Conservation (phyloP, 805 yeast species). For the Saturnispora quitensis region DNA sequence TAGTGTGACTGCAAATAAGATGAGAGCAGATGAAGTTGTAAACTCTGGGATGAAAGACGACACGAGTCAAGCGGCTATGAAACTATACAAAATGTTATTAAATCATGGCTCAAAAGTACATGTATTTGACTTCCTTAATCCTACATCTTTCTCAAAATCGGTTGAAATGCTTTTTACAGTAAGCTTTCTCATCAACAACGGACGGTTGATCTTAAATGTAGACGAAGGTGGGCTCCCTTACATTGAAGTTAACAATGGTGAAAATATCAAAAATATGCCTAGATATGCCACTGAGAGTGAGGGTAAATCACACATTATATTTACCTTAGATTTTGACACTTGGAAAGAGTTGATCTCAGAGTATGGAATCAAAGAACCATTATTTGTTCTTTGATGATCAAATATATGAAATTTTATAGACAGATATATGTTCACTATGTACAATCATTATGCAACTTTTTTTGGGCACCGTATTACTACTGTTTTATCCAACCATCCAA, state of each 20-base stretch:
- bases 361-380: constrained; percentile 47
- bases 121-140: constrained; percentile 62
- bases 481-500: constrained; percentile 42
- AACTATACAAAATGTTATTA: constrained; percentile 31
- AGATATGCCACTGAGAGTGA: constrained; percentile 18
- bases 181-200: constrained; percentile 73
- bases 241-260: constrained; percentile 21
- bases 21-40: constrained; percentile 43
- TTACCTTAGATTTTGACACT: constrained; percentile 55
- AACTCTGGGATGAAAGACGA: constrained; percentile 40
- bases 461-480: too few species aligned
- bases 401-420: neutral
- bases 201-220: constrained; percentile 46
- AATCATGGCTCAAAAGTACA: constrained; percentile 35
- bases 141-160: constrained; percentile 64
- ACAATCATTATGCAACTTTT: neutral
- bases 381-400: constrained; percentile 16
- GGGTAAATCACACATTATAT: constrained; percentile 53
- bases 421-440: neutral
- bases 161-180: constrained; percentile 80
- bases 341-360: constrained; percentile 53
- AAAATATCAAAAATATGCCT: constrained; percentile 17
- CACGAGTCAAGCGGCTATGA: constrained; percentile 55
- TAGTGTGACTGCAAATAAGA: constrained; percentile 45
- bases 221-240: constrained; percentile 35